Evolutionary conservation across 1,284 basidiomycete genomes (phyloP).

Genomic region (Puccinia triticina): DNA sequence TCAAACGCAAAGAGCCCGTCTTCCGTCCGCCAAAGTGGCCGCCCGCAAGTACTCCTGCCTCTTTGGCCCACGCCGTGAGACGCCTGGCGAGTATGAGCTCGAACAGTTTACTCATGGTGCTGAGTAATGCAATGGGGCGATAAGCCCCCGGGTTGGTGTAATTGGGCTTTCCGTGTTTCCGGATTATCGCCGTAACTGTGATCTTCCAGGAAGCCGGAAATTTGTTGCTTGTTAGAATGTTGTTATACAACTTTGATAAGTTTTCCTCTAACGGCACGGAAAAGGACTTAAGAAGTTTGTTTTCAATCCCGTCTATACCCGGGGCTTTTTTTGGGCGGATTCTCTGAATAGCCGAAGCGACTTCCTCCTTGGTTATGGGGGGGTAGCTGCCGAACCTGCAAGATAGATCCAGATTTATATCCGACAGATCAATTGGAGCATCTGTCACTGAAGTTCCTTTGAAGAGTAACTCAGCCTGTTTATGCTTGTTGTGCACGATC

Average conservation of each 20-base stretch:
- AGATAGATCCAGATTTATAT: not conserved
- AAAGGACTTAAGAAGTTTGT: not conserved
- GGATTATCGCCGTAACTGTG: not conserved
- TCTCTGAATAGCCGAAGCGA: not conserved
- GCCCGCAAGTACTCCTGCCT: not conserved
- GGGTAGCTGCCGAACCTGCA: not conserved
- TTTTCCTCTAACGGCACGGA: not conserved
- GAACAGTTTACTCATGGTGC: not conserved
- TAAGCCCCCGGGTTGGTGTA: not conserved
- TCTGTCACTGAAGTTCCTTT: not conserved
- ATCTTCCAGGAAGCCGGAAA: not conserved
- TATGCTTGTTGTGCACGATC: not conserved
- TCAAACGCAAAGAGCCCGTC: not conserved
- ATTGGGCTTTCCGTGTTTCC: too few relatives aligned
- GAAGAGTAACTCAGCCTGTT: not conserved
- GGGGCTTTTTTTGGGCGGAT: not conserved
- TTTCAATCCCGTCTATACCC: not conserved
- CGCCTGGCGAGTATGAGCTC: not conserved
- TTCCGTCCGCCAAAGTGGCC: slow-evolving; percentile 27
- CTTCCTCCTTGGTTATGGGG: not conserved
- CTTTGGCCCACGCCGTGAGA: slow-evolving; percentile 9
- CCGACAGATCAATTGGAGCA: not conserved
- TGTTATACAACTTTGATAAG: not conserved
- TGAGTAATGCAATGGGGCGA: slow-evolving; percentile 18
- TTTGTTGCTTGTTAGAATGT: not conserved